Conservation (phyloP, 208 protist genomes). For the Angomonas desouzai region DNA sequence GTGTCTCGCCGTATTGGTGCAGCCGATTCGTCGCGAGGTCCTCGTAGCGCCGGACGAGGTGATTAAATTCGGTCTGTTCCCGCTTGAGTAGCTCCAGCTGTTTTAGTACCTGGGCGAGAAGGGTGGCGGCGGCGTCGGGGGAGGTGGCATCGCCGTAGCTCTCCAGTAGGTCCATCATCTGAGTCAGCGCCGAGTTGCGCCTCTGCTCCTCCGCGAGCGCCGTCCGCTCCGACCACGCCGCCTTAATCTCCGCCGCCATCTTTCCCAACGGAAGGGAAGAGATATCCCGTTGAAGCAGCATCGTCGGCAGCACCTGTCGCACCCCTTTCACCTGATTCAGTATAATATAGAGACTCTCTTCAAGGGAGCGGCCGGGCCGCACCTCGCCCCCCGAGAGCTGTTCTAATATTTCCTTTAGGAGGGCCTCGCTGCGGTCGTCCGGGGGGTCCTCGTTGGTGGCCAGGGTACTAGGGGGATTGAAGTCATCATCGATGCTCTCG, state of each 20-base stretch:
- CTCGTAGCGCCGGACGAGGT: conserved; percentile 47
- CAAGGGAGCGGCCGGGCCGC: neutral
- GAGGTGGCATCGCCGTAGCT: conserved; percentile 31
- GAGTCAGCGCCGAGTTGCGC: conserved; percentile 2
- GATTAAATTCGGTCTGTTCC: conserved; percentile 33
- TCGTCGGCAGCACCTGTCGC: neutral
- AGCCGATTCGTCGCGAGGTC: conserved; percentile 29
- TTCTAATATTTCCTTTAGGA: neutral
- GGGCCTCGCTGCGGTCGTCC: neutral
- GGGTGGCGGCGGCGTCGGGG: conserved; percentile 26
- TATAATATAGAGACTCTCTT: neutral
- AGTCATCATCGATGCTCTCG: neutral
- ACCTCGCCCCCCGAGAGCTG: neutral
- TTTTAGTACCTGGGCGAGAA: conserved; percentile 41
- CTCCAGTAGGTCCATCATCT: conserved; percentile 47
- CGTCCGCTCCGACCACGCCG: neutral
- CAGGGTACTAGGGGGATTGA: neutral
- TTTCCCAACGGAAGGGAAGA: neutral
- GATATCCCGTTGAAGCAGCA: neutral
- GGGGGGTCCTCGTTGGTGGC: neutral
- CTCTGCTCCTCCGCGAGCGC: neutral
- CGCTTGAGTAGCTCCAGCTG: conserved; percentile 46
- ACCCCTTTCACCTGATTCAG: neutral
- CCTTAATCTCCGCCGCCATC: neutral
- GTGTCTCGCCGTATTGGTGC: conserved; percentile 35